phyloP scores from a whole-genome alignment of 495 filamentous ascomycete species.

The Podospora pseudopauciseta region DNA sequence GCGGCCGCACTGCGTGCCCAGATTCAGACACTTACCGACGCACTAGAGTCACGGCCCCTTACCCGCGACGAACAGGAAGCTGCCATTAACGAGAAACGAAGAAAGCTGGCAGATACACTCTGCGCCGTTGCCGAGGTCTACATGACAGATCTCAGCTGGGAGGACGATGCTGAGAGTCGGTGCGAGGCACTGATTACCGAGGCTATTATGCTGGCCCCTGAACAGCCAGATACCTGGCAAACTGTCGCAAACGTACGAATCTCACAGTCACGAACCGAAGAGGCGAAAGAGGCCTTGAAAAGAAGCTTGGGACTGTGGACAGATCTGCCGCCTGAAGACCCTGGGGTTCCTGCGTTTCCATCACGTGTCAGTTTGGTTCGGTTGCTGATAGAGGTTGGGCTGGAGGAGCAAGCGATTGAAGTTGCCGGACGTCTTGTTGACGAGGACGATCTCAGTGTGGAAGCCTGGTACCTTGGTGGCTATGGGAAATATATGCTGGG shows the following conservation, averaged over 20 bases:
- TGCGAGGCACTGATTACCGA: constrained; percentile 87
- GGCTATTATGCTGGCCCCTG: constrained; percentile 71
- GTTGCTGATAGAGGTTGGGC: constrained; percentile 81
- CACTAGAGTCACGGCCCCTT: constrained; percentile 29
- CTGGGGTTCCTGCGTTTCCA: constrained; percentile 72
- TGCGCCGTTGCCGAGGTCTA: constrained; percentile 92
- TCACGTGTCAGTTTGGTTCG: constrained; percentile 77
- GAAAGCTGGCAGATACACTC: constrained; percentile 76
- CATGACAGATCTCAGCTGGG: constrained; percentile 96
- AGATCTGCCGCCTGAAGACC: constrained; percentile 62
- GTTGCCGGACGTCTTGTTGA: constrained; percentile 77
- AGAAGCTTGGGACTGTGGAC: constrained; percentile 77
- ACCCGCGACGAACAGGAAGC: constrained; percentile 43
- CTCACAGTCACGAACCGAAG: constrained; percentile 71
- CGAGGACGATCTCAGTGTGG: constrained; percentile 90
- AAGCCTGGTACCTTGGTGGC: constrained; percentile 94
- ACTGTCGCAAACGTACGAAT: constrained; percentile 92
- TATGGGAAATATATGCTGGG: constrained; percentile 82
- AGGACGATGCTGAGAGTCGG: constrained; percentile 76
- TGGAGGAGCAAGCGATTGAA: constrained; percentile 79
- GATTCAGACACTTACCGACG: constrained; percentile 51
- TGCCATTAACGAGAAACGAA: constrained; percentile 62
- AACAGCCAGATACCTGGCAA: constrained; percentile 79
- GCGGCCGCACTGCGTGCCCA: constrained; percentile 62
- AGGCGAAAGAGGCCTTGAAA: constrained; percentile 72